phyloP scores from a whole-genome alignment of 192 early-diverging fungal genomes.

The Spizellomyces sp. region DNA sequence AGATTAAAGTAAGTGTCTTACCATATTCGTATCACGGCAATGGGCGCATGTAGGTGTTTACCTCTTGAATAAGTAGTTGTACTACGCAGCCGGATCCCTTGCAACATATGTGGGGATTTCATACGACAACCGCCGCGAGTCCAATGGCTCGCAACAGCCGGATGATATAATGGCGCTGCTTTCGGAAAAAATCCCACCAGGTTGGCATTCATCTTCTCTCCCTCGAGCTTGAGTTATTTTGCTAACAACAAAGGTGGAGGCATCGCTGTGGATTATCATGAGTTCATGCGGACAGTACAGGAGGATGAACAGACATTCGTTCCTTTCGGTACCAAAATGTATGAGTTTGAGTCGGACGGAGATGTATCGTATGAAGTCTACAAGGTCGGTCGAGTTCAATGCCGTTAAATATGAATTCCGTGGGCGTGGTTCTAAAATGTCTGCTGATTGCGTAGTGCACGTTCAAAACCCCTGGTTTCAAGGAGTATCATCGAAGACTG shows the following conservation, averaged over 20 bases:
- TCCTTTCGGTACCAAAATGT: conserved; percentile 78
- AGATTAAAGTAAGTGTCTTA: conserved; percentile 52
- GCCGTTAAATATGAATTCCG: neutral
- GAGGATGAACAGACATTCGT: conserved; percentile 65
- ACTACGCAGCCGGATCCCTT: conserved; percentile 79
- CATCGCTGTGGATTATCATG: conserved; percentile 1
- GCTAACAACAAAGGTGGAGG: no score
- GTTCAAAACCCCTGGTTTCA: conserved; percentile 69
- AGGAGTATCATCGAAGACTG: conserved; percentile 76
- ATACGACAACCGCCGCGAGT: conserved; percentile 66
- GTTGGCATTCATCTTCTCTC: conserved; percentile 23
- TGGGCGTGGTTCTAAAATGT: no score
- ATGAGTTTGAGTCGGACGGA: conserved; percentile 63
- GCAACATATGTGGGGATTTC: conserved; percentile 66
- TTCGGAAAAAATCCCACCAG: conserved; percentile 59
- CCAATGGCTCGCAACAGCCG: conserved; percentile 25
- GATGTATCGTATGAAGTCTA: conserved; percentile 70
- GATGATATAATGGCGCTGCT: conserved; percentile 55
- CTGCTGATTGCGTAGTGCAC: conserved; percentile 34
- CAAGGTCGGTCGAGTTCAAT: conserved; percentile 44
- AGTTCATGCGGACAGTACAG: conserved; percentile 66
- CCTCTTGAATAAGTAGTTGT: conserved; percentile 51
- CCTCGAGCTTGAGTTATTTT: no score
- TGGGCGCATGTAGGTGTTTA: neutral
- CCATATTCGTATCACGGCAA: neutral